These are phyloP conservation scores for Aspergillus uvarum DNA, from an alignment of 2,329 filamentous ascomycete genomes.

Conservation along the genomic window DNA sequence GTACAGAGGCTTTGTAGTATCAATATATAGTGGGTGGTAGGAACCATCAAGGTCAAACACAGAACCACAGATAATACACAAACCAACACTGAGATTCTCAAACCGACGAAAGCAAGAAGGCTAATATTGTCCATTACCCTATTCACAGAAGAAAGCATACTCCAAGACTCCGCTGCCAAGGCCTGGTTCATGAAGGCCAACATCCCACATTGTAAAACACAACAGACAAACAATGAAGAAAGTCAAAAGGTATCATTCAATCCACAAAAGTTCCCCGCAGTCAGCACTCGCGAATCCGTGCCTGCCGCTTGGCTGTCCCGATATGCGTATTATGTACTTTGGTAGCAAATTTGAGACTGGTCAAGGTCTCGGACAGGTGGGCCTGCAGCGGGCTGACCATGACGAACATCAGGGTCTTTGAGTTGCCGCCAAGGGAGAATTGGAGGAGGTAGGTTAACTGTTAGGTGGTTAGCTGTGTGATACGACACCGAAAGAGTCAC, in stretches of 20 bases:
- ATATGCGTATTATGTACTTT: constrained; percentile 91
- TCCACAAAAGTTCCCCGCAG: not conserved
- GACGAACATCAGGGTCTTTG: constrained; percentile 98
- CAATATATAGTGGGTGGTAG: no score
- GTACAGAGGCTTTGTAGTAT: no score
- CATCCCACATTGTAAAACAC: not conserved
- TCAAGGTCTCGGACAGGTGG: constrained; percentile 88
- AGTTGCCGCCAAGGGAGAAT: constrained; percentile 91
- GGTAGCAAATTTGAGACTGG: constrained; percentile 91
- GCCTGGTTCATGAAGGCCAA: constrained; percentile 7
- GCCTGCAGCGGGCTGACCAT: constrained; percentile 93
- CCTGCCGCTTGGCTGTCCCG: constrained; percentile 67
- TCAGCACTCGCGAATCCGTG: constrained; percentile 38
- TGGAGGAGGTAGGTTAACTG: constrained; percentile 89
- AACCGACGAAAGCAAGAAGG: not conserved
- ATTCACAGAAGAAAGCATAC: not conserved
- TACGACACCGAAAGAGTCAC: not conserved
- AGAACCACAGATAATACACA: not conserved
- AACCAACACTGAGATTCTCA: not conserved
- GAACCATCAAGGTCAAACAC: no score
- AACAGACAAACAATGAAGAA: not conserved
- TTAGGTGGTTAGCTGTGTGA: constrained; percentile 18
- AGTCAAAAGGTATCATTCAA: constrained; percentile 10
- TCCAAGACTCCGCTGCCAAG: constrained; percentile 7
- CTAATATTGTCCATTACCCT: not conserved